Evolutionary conservation across 805 yeast species (phyloP).

Genomic region (Pichia deserticola): DNA sequence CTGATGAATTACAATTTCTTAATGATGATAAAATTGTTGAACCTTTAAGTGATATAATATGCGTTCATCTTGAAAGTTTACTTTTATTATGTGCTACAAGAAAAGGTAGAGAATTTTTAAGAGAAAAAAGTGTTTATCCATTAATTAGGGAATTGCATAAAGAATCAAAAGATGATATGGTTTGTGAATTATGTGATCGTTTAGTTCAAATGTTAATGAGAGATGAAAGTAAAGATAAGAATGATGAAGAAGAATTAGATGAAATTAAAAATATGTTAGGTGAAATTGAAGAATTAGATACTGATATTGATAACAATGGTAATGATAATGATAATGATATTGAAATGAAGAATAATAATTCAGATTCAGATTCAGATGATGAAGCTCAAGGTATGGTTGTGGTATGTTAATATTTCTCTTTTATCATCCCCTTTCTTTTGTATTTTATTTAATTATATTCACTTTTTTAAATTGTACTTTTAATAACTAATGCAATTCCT

Average conservation of each 20-base stretch:
- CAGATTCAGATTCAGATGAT: conserved; percentile 1
- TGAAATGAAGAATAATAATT: too few species aligned
- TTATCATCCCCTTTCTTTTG: too few species aligned
- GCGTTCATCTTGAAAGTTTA: conserved; percentile 72
- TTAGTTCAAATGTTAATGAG: conserved; percentile 87
- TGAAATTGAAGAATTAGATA: conserved; percentile 11
- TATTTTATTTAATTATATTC: too few species aligned
- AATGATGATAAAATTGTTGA: conserved; percentile 75
- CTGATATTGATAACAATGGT: conserved; percentile 5
- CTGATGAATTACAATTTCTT: conserved; percentile 78
- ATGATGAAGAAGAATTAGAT: conserved; percentile 38
- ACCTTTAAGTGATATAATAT: conserved; percentile 54
- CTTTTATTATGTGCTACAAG: conserved; percentile 72
- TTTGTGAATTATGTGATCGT: conserved; percentile 71
- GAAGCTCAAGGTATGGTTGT: conserved; percentile 12
- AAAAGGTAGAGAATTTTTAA: conserved; percentile 63
- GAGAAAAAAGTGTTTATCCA: conserved; percentile 81
- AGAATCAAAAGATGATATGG: conserved; percentile 32
- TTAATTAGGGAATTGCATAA: conserved; percentile 81
- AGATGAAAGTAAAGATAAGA: conserved; percentile 61
- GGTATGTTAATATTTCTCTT: not conserved
- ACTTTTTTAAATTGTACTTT: too few species aligned
- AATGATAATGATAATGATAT: conserved; percentile 5
- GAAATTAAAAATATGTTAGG: conserved; percentile 46
- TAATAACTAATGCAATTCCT: too few species aligned